phyloP scores from a whole-genome alignment of 768 basidiomycete species.

The Lanmaoa rubissima region DNA sequence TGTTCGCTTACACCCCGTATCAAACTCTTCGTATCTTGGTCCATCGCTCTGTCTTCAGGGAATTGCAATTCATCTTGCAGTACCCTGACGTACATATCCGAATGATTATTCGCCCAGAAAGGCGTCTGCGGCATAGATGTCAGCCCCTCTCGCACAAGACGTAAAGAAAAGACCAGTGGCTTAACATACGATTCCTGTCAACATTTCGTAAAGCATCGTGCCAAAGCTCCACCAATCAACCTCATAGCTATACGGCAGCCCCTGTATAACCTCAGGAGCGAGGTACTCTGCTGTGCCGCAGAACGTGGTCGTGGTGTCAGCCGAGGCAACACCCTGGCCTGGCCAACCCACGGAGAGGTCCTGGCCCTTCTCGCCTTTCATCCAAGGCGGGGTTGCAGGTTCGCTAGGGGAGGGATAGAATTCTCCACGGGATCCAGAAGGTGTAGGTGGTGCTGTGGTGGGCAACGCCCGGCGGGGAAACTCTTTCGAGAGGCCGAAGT shows the following conservation, averaged over 20 bases:
- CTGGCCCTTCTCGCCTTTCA: slow-evolving; percentile 59
- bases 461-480: slow-evolving; percentile 59
- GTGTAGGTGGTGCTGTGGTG: slow-evolving; percentile 56
- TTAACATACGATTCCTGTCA: slow-evolving; percentile 80
- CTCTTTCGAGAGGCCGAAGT: slow-evolving; percentile 94
- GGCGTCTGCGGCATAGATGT: slow-evolving; percentile 59
- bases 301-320: slow-evolving; percentile 81
- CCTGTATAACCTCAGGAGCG: slow-evolving; percentile 95
- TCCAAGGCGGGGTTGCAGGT: slow-evolving; percentile 72
- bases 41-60: slow-evolving; percentile 89
- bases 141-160: slow-evolving; percentile 16
- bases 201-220: slow-evolving; percentile 97
- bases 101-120: slow-evolving; percentile 89
- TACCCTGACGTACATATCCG: slow-evolving; percentile 93
- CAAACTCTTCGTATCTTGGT: slow-evolving; percentile 92
- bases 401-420: slow-evolving; percentile 48
- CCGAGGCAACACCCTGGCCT: slow-evolving; percentile 43
- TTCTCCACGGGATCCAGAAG: slow-evolving; percentile 49
- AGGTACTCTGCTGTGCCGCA: slow-evolving; percentile 97
- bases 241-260: slow-evolving; percentile 85
- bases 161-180: slow-evolving; percentile 7
- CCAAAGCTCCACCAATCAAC: slow-evolving; percentile 99
- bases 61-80: slow-evolving; percentile 88
- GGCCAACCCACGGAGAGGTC: slow-evolving; percentile 60
- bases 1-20: slow-evolving; percentile 80